phyloP scores from a whole-genome alignment of 2,329 filamentous ascomycete species.

The Xylariales sp. region DNA sequence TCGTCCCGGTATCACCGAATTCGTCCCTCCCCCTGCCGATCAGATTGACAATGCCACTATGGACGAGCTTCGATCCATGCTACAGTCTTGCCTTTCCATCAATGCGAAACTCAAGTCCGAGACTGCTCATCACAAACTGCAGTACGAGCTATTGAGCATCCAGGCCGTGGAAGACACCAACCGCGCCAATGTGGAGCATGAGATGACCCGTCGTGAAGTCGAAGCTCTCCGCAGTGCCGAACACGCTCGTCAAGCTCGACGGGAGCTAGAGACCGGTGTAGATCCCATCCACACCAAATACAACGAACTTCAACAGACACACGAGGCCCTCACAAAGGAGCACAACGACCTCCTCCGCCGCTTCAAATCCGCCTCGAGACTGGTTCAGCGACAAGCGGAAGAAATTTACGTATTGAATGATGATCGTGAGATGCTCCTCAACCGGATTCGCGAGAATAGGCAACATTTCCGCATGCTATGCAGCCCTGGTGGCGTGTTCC shows the following conservation, averaged over 20 bases:
- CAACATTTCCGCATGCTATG: conserved; percentile 85
- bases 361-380: conserved; percentile 78
- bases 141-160: conserved; percentile 85
- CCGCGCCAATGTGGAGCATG: conserved; percentile 88
- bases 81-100: conserved; percentile 66
- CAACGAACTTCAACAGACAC: conserved; percentile 72
- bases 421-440: conserved; percentile 80
- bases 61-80: conserved; percentile 68
- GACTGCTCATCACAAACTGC: conserved; percentile 88
- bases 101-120: conserved; percentile 78
- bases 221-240: conserved; percentile 83
- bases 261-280: conserved; percentile 63
- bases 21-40: conserved; percentile 59
- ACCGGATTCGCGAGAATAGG: conserved; percentile 87
- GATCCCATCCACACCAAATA: conserved; percentile 67
- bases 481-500: conserved; percentile 76
- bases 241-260: conserved; percentile 70
- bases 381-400: conserved; percentile 82
- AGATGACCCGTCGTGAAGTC: conserved; percentile 89
- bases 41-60: conserved; percentile 64
- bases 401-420: conserved; percentile 77
- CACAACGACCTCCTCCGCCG: conserved; percentile 73
- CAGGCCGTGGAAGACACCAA: conserved; percentile 88
- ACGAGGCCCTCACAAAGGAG: conserved; percentile 74
- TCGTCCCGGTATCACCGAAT: conserved; percentile 51